A percentile compares a stretch with the other conserved stretches of the same genome.
Evolutionary conservation across 352 stramenopile genomes (phyloP).

Genomic region (Phytophthora meadii): DNA sequence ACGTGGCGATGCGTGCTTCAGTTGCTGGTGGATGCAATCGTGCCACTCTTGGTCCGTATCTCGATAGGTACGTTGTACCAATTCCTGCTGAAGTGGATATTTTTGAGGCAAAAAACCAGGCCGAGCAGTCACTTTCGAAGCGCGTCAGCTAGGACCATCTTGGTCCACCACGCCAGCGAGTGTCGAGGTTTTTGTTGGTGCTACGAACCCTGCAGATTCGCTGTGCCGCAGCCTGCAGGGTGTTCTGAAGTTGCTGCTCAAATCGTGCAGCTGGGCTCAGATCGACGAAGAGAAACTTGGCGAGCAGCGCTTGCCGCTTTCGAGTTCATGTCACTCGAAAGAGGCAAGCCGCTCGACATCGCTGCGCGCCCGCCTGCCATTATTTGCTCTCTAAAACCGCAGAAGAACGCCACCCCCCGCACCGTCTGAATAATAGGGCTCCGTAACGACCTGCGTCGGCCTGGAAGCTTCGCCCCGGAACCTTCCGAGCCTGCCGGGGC

Average conservation of each 20-base stretch:
- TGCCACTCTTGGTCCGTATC: constrained; percentile 28
- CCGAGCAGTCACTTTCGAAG: constrained; percentile 22
- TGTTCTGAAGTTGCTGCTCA: constrained; percentile 12
- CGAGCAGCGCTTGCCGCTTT: too few relatives aligned
- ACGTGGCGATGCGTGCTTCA: constrained; percentile 14
- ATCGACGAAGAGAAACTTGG: constrained; percentile 6
- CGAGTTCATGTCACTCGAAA: too few relatives aligned
- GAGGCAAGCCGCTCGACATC: too few relatives aligned
- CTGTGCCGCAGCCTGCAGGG: not conserved
- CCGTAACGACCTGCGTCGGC: constrained; percentile 18
- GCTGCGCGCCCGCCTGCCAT: too few relatives aligned
- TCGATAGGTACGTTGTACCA: constrained; percentile 11
- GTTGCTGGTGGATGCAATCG: constrained; percentile 29
- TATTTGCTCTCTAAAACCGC: constrained; percentile 16
- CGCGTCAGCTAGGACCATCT: not conserved
- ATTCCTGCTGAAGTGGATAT: constrained; percentile 21
- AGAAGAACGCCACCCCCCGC: constrained; percentile 9
- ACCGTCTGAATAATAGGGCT: constrained; percentile 11
- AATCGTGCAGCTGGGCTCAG: constrained; percentile 29
- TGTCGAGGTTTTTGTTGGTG: constrained; percentile 8
- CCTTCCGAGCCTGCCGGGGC: constrained; percentile 11
- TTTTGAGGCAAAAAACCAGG: constrained; percentile 17
- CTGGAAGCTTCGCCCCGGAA: constrained; percentile 10
- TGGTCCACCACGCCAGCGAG: constrained; percentile 18
- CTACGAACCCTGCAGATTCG: constrained; percentile 1